Percentiles rank a stretch among this genome's conserved stretches.
Conservation (phyloP, 495 filamentous ascomycete genomes). For the Ramalina intermedia region DNA sequence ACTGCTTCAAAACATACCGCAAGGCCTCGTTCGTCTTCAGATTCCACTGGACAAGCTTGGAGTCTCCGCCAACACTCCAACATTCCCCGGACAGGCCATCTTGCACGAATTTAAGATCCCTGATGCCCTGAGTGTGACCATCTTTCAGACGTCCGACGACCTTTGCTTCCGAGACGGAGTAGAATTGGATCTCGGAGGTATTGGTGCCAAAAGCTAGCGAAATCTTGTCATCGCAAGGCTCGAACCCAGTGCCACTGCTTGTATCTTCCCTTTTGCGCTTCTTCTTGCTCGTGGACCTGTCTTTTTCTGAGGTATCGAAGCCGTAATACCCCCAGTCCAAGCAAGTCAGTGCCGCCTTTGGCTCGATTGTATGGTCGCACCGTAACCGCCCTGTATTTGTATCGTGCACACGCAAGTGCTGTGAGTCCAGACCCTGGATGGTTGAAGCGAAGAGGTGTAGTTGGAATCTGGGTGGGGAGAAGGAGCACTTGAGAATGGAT, state of each 20-base stretch:
- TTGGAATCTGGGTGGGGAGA: constrained; percentile 41
- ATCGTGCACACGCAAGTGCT: constrained; percentile 46
- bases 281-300: constrained; percentile 33
- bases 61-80: constrained; percentile 47
- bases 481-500: constrained; percentile 37
- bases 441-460: constrained; percentile 45
- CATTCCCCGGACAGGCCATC: constrained; percentile 27
- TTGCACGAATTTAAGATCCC: constrained; percentile 42
- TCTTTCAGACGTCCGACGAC: constrained; percentile 34
- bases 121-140: constrained; percentile 38
- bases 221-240: constrained; percentile 27
- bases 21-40: constrained; percentile 30
- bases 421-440: constrained; percentile 43
- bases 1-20: constrained; percentile 23
- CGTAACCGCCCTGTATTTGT: constrained; percentile 40
- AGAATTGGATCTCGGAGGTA: constrained; percentile 38
- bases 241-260: constrained; percentile 27
- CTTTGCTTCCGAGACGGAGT: constrained; percentile 37
- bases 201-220: constrained; percentile 42
- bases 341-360: constrained; percentile 38
- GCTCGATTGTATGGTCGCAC: constrained; percentile 38
- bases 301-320: constrained; percentile 21
- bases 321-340: constrained; percentile 41
- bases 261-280: constrained; percentile 40
- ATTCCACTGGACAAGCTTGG: constrained; percentile 48